These are phyloP conservation scores for Lodderomyces oxycetoniae DNA, from an alignment of 1,139 yeast species.

Conservation along the genomic window DNA sequence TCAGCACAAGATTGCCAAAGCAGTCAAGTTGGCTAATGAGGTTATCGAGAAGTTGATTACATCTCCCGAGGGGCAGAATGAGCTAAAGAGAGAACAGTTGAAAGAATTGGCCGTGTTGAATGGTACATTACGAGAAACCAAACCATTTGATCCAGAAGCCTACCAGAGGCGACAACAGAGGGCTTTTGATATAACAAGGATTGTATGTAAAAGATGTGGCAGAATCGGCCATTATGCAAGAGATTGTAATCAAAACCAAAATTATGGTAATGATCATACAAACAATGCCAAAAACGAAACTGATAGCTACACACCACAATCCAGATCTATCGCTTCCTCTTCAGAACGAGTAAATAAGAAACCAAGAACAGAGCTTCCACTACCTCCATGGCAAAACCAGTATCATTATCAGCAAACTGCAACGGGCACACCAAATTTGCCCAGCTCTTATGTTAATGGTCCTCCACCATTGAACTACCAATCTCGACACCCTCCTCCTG, in stretches of 20 bases:
- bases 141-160: slow-evolving; percentile 63
- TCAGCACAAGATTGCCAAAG: slow-evolving; percentile 71
- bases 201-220: slow-evolving; percentile 78
- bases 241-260: slow-evolving; percentile 55
- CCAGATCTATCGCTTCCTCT: neutral
- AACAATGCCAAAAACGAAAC: neutral
- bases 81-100: slow-evolving; percentile 82
- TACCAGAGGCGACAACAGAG: slow-evolving; percentile 40
- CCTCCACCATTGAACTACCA: slow-evolving; percentile 12
- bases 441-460: slow-evolving; percentile 5
- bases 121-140: slow-evolving; percentile 85
- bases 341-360: slow-evolving; percentile 16
- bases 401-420: neutral
- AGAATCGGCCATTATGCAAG: slow-evolving; percentile 81
- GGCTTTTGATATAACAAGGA: slow-evolving; percentile 46
- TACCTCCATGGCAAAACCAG: slow-evolving; percentile 19
- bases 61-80: slow-evolving; percentile 92
- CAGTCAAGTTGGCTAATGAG: slow-evolving; percentile 68
- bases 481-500: slow-evolving; percentile 11
- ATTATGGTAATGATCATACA: slow-evolving; percentile 7
- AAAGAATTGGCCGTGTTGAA: slow-evolving; percentile 88
- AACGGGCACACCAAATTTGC: slow-evolving; percentile 4
- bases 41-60: slow-evolving; percentile 79
- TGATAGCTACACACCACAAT: slow-evolving; percentile 9
- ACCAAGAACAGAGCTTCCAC: slow-evolving; percentile 14